A percentile compares a stretch with the other conserved stretches of the same genome.
Evolutionary conservation across 495 filamentous ascomycete species (phyloP).

Genomic region (Pseudevernia furfuracea): DNA sequence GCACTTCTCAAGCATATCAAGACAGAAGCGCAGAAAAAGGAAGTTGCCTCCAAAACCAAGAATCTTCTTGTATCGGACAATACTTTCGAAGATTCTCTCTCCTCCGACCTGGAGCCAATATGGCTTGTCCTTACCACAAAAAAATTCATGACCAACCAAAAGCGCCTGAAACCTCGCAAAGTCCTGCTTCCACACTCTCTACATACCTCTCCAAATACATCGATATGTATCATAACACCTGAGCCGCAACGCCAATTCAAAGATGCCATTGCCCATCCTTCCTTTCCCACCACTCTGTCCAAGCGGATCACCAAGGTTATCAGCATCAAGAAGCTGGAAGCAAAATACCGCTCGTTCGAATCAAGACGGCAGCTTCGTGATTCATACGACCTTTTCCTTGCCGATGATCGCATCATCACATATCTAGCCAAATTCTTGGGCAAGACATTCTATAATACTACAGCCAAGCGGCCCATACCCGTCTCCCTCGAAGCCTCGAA

Average conservation of each 20-base stretch:
- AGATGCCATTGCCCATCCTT: conserved; percentile 65
- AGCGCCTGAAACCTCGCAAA: conserved; percentile 70
- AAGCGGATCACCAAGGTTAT: conserved; percentile 74
- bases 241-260: conserved; percentile 88
- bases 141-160: conserved; percentile 69
- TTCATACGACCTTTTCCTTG: conserved; percentile 83
- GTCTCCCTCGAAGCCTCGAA: conserved; percentile 59
- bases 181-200: conserved; percentile 61
- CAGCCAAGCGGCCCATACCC: conserved; percentile 77
- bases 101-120: conserved; percentile 54
- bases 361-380: conserved; percentile 70
- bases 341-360: conserved; percentile 82
- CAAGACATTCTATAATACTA: conserved; percentile 75
- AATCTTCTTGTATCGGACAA: conserved; percentile 61
- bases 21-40: conserved; percentile 49
- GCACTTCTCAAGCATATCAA: conserved; percentile 77
- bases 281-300: conserved; percentile 65
- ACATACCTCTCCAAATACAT: conserved; percentile 51
- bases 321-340: conserved; percentile 70
- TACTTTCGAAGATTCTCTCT: conserved; percentile 39
- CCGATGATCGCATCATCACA: conserved; percentile 73
- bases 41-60: conserved; percentile 54
- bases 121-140: conserved; percentile 88
- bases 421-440: conserved; percentile 70
- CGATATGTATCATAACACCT: conserved; percentile 74